phyloP scores from a whole-genome alignment of 1,284 basidiomycete genomes.

The Filobasidium uniguttulatum region DNA sequence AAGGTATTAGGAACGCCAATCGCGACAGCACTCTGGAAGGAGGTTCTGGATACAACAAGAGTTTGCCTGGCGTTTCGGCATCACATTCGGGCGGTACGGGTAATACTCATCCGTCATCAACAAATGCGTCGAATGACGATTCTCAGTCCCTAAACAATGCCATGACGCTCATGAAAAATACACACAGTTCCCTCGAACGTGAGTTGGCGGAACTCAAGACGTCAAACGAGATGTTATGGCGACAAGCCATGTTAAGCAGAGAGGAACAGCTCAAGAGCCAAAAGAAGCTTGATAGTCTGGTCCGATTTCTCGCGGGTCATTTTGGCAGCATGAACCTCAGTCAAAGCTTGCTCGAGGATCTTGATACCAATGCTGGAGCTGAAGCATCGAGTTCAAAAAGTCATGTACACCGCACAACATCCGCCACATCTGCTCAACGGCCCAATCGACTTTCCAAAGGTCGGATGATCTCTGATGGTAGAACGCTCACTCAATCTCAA shows the following conservation, averaged over 20 bases:
- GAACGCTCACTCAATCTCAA: not conserved
- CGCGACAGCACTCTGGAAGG: too few species aligned
- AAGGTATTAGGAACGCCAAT: constrained; percentile 6
- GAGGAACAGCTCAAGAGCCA: constrained; percentile 79
- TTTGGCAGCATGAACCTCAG: constrained; percentile 50
- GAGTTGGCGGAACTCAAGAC: constrained; percentile 79
- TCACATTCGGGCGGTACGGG: not conserved
- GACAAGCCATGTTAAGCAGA: constrained; percentile 68
- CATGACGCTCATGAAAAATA: constrained; percentile 75
- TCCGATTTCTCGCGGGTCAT: constrained; percentile 84
- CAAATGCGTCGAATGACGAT: constrained; percentile 53
- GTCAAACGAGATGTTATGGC: constrained; percentile 82
- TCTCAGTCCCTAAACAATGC: constrained; percentile 64
- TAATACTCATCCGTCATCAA: too few species aligned
- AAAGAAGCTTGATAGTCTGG: constrained; percentile 91
- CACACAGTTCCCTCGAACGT: constrained; percentile 75
- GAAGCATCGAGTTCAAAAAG: constrained; percentile 23
- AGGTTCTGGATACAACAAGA: too few species aligned
- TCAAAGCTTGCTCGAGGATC: constrained; percentile 24
- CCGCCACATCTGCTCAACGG: constrained; percentile 18
- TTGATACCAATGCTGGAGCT: constrained; percentile 11
- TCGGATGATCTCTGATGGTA: constrained; percentile 31
- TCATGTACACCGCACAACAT: too few species aligned
- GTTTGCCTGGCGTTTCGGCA: not conserved
- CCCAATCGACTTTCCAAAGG: constrained; percentile 28